Conservation (phyloP, 805 yeast species). For the Pichia deserticola region DNA sequence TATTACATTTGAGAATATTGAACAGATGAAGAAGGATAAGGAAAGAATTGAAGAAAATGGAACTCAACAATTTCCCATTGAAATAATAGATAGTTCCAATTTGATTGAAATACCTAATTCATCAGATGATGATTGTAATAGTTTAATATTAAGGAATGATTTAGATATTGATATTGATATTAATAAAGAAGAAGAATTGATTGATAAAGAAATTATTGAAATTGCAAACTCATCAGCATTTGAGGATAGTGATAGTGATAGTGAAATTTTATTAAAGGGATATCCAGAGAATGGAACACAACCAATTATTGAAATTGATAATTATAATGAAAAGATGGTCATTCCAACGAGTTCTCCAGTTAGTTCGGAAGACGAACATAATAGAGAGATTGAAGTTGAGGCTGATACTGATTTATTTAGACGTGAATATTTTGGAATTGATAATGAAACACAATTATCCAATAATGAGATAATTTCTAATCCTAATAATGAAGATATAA, state of each 20-base stretch:
- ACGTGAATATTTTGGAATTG: too few species aligned
- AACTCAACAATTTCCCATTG: constrained; percentile 8
- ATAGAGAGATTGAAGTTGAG: not conserved
- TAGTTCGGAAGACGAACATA: not conserved
- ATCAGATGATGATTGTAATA: constrained; percentile 1
- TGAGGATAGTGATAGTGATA: not conserved
- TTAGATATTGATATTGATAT: not conserved
- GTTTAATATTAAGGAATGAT: not conserved
- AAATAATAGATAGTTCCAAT: not conserved
- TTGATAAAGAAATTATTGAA: constrained; percentile 1
- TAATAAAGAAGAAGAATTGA: not conserved
- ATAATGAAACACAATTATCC: too few species aligned
- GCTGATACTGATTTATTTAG: not conserved
- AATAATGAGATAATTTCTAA: too few species aligned
- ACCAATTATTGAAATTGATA: not conserved
- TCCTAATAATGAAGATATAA: too few species aligned
- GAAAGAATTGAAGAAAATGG: not conserved
- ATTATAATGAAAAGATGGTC: too few species aligned
- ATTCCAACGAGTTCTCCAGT: constrained; percentile 11
- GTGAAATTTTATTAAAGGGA: not conserved
- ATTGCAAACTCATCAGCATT: constrained; percentile 2
- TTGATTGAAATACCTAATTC: constrained; percentile 7
- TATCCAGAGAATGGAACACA: not conserved
- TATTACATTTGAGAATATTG: constrained; percentile 2
- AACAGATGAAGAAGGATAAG: not conserved